Conservation (phyloP, 2,329 filamentous ascomycete species). For the Xenoacremonium recifei region DNA sequence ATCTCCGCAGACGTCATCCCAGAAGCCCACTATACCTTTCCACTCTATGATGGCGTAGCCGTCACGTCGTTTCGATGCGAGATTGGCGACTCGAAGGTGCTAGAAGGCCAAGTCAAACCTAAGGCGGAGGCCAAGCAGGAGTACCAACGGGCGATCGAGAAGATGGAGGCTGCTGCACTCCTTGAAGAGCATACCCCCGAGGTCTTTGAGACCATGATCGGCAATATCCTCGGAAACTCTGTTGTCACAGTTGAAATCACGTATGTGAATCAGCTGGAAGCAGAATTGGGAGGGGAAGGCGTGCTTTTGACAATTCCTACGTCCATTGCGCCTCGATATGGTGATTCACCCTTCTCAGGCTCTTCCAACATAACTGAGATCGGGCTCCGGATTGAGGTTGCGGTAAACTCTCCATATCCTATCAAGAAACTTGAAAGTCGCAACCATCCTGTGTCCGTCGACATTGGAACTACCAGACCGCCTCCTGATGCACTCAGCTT, state of each 20-base stretch:
- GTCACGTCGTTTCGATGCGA: not conserved
- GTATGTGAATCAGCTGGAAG: no score
- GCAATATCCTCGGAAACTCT: not conserved
- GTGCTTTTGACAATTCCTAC: no score
- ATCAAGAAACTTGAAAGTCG: no score
- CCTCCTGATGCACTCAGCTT: no score
- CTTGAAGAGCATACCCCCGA: constrained; percentile 1
- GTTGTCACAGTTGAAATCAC: not conserved
- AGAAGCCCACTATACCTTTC: not conserved
- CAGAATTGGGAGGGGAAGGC: no score
- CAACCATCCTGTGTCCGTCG: no score
- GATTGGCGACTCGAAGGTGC: not conserved
- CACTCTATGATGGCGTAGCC: not conserved
- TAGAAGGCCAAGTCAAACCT: not conserved
- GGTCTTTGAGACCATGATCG: not conserved
- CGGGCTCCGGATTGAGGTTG: no score
- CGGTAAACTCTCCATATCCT: no score
- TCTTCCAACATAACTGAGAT: no score
- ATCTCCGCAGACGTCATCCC: not conserved
- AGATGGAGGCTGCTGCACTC: not conserved
- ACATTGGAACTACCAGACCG: no score
- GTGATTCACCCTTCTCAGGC: no score
- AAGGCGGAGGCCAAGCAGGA: not conserved
- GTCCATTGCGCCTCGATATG: no score
- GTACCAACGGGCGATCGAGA: not conserved